Percentiles rank a stretch among this genome's conserved stretches.
Evolutionary conservation across 1,139 yeast species (phyloP).

Genomic region (Yamadazyma diospyri): DNA sequence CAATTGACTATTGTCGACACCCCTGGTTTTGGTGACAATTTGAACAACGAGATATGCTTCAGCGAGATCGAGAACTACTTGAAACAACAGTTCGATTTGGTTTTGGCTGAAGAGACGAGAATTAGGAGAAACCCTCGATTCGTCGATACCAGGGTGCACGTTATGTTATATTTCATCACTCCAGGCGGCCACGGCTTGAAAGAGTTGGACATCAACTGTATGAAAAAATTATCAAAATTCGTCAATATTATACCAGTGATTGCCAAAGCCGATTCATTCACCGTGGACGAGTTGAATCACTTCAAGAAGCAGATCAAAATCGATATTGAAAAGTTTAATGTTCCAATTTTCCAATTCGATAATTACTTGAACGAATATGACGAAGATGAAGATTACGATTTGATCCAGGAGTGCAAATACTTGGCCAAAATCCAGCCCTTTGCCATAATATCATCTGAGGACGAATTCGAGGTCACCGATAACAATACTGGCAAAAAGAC

Average conservation of each 20-base stretch:
- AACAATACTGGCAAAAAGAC: conserved; percentile 49
- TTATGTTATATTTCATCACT: conserved; percentile 64
- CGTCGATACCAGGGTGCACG: conserved; percentile 74
- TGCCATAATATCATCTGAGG: conserved; percentile 77
- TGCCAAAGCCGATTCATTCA: conserved; percentile 83
- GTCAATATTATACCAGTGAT: conserved; percentile 89
- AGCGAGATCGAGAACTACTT: conserved; percentile 69
- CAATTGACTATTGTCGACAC: conserved; percentile 65
- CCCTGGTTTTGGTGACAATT: conserved; percentile 75
- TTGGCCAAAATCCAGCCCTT: conserved; percentile 79
- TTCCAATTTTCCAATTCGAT: conserved; percentile 81
- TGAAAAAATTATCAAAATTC: conserved; percentile 71
- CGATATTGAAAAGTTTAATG: conserved; percentile 72
- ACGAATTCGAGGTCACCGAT: conserved; percentile 48
- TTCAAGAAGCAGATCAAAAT: conserved; percentile 56
- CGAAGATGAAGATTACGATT: conserved; percentile 65
- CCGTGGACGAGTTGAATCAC: conserved; percentile 62
- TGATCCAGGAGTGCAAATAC: conserved; percentile 75
- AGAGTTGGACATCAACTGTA: conserved; percentile 72
- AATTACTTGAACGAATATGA: conserved; percentile 42
- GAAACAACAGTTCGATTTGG: conserved; percentile 89
- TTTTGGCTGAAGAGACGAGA: conserved; percentile 85
- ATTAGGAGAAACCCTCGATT: conserved; percentile 84
- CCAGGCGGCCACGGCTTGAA: conserved; percentile 79
- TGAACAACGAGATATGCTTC: conserved; percentile 64